phyloP scores from a whole-genome alignment of 202 grass and related monocot species.

The Setaria italica region DNA sequence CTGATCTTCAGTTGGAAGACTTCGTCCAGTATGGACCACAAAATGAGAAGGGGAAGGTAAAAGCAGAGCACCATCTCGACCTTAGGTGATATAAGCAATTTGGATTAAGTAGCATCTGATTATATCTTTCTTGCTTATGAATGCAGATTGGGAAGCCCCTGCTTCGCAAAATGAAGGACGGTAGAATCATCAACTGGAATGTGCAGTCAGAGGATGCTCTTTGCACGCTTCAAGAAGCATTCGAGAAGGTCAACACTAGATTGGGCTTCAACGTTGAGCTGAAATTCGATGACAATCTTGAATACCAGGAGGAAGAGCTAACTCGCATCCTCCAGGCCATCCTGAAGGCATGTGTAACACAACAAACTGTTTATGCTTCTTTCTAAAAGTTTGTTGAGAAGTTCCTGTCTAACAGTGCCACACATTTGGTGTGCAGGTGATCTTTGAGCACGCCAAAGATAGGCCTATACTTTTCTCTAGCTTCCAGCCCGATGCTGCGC shows the following conservation, averaged over 20 bases:
- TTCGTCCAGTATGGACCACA: conserved; percentile 83
- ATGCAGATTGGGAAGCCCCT: conserved; percentile 73
- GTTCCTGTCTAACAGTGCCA: not conserved
- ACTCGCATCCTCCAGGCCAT: conserved; percentile 57
- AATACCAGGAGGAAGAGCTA: conserved; percentile 74
- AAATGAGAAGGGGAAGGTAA: conserved; percentile 68
- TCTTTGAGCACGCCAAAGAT: conserved; percentile 62
- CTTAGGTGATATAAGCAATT: not conserved
- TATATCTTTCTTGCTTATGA: not conserved
- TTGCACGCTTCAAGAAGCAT: conserved; percentile 82
- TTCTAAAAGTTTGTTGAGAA: not conserved
- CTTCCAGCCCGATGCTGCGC: conserved; percentile 87
- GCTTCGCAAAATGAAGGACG: conserved; percentile 73
- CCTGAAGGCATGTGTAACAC: conserved; percentile 48
- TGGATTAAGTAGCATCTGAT: not conserved
- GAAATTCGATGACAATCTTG: conserved; percentile 76
- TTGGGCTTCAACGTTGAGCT: conserved; percentile 92
- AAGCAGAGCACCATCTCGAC: not conserved
- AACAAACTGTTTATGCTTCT: not conserved
- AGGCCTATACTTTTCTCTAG: conserved; percentile 87
- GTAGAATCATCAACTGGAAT: conserved; percentile 70
- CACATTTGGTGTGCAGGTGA: conserved; percentile 52
- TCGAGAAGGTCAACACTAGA: conserved; percentile 68
- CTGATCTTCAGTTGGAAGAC: conserved; percentile 70
- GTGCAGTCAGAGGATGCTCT: conserved; percentile 72